Conservation (phyloP, 768 basidiomycete species). For the Trametes cingulata region DNA sequence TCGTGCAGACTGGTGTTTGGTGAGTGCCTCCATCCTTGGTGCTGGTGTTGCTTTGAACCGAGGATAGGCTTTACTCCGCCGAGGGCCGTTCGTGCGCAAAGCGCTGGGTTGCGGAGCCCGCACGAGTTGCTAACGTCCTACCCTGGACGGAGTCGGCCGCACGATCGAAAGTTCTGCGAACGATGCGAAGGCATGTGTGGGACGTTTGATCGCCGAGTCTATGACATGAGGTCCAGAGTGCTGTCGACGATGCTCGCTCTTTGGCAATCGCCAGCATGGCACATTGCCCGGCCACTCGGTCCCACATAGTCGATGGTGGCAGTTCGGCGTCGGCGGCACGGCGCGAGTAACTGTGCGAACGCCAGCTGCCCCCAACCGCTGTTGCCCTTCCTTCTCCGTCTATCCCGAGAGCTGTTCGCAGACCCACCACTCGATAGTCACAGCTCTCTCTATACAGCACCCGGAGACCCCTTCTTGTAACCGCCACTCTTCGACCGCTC, state of each 20-base stretch:
- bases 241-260: conserved; percentile 2
- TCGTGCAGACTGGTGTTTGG: no score
- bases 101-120: background rate
- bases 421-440: background rate
- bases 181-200: background rate
- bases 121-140: background rate
- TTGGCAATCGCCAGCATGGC: background rate
- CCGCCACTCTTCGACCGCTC: conserved; percentile 10
- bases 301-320: conserved; percentile 5
- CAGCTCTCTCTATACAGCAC: background rate
- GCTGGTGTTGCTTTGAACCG: background rate
- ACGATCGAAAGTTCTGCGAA: conserved; percentile 6
- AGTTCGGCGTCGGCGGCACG: conserved; percentile 8
- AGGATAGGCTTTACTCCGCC: conserved; percentile 11
- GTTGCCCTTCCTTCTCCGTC: conserved; percentile 1
- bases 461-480: conserved; percentile 5
- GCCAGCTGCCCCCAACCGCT: background rate
- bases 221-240: conserved; percentile 12
- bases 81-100: background rate
- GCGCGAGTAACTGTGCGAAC: background rate
- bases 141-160: background rate
- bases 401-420: background rate
- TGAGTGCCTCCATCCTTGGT: background rate
- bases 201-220: conserved; percentile 23
- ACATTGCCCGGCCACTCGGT: background rate